Evolutionary conservation across 2,329 filamentous ascomycete species (phyloP).

Genomic region (Pyricularia sp.): DNA sequence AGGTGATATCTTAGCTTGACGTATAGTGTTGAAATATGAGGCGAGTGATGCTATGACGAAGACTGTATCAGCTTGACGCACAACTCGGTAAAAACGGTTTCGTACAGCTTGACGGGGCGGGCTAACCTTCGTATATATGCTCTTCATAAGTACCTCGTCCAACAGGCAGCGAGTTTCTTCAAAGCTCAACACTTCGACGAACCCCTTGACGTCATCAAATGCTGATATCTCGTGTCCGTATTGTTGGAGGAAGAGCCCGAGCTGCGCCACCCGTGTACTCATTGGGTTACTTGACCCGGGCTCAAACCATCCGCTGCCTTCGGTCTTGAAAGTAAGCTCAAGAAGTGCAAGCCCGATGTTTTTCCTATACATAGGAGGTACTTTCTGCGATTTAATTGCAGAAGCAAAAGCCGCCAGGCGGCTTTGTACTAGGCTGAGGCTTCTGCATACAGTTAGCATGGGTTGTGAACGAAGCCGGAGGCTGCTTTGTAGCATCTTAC

Average conservation of each 20-base stretch:
- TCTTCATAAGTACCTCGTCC: constrained; percentile 13
- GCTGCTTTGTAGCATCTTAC: constrained; percentile 10
- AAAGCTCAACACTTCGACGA: constrained; percentile 30
- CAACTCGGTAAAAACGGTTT: too few relatives aligned
- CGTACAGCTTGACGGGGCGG: neutral
- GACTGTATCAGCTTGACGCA: constrained; percentile 9
- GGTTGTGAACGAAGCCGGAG: neutral
- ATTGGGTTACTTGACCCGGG: constrained; percentile 8
- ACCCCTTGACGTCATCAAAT: constrained; percentile 37
- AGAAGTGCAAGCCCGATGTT: constrained; percentile 23
- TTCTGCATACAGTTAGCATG: neutral
- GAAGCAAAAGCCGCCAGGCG: constrained; percentile 18
- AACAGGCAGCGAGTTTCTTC: constrained; percentile 30
- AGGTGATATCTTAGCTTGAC: constrained; percentile 35
- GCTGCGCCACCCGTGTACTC: constrained; percentile 18
- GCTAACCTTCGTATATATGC: constrained; percentile 6
- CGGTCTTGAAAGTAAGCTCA: constrained; percentile 20
- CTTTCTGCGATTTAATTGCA: constrained; percentile 11
- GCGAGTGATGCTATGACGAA: neutral
- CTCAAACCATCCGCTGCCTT: constrained; percentile 8
- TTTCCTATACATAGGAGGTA: constrained; percentile 23
- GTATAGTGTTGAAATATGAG: neutral
- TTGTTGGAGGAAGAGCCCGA: constrained; percentile 22
- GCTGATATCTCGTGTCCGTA: constrained; percentile 20
- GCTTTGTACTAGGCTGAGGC: constrained; percentile 17